Evolutionary conservation across 164 flowering plant genomes (phyloP).

Genomic region (Santalum album): DNA sequence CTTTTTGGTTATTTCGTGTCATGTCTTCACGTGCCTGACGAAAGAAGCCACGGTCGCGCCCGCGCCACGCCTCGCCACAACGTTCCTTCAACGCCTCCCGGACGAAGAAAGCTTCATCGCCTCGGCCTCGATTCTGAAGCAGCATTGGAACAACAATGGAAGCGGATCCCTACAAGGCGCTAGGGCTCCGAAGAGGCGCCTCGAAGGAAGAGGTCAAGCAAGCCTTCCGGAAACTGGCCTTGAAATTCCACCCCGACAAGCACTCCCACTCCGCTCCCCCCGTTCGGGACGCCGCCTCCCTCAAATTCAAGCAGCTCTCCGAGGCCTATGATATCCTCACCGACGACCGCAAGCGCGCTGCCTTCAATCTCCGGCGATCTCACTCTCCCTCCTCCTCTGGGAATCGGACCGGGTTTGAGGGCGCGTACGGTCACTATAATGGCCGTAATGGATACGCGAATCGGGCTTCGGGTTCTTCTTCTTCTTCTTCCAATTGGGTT

Average conservation of each 20-base stretch:
- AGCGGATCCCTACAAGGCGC: conserved; percentile 61
- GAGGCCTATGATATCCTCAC: conserved; percentile 73
- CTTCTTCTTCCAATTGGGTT: neutral
- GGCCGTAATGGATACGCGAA: neutral
- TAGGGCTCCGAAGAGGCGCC: conserved; percentile 53
- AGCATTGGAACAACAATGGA: no score
- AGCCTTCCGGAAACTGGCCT: conserved; percentile 64
- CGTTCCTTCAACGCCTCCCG: no score
- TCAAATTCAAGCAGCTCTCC: conserved; percentile 63
- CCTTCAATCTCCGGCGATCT: conserved; percentile 28
- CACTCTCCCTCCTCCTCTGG: neutral
- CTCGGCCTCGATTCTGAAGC: no score
- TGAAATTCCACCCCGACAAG: conserved; percentile 79
- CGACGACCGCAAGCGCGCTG: conserved; percentile 66
- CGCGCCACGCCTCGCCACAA: no score
- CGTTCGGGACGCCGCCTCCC: conserved; percentile 37
- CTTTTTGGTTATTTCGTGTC: no score
- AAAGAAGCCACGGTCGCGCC: no score
- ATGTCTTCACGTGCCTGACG: no score
- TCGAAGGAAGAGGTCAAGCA: conserved; percentile 65
- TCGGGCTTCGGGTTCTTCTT: neutral
- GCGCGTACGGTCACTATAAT: conserved; percentile 7
- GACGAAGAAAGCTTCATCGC: no score
- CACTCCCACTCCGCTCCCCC: conserved; percentile 51
- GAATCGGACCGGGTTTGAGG: neutral